Conservation (phyloP, 2,329 filamentous ascomycete species). For the Nemania sp. region DNA sequence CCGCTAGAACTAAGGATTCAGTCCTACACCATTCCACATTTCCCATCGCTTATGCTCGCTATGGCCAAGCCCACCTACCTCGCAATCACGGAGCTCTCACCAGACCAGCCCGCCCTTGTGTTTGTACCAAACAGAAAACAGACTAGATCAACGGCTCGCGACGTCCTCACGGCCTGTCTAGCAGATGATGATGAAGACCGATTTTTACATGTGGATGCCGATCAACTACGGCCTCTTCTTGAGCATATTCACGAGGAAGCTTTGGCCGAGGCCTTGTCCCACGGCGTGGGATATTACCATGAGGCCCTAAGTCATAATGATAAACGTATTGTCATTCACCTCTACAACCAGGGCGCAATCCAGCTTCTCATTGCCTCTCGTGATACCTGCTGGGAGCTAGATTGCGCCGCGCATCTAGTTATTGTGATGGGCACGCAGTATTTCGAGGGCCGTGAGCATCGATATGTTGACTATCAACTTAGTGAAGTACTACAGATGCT, state of each 20-base stretch:
- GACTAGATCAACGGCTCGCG: constrained; percentile 85
- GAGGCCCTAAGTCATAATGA: constrained; percentile 90
- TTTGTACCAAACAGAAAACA: constrained; percentile 97
- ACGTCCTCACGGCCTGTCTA: constrained; percentile 87
- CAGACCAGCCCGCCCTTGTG: constrained; percentile 88
- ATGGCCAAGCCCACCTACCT: constrained; percentile 97
- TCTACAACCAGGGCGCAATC: constrained; percentile 89
- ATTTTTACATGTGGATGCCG: constrained; percentile 86
- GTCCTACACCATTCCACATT: constrained; percentile 94
- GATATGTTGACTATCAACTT: constrained; percentile 95
- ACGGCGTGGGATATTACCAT: constrained; percentile 97
- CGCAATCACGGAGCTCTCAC: constrained; percentile 87
- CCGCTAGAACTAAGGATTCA: constrained; percentile 95
- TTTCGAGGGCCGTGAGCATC: constrained; percentile 95
- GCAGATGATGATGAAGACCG: constrained; percentile 93
- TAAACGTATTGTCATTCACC: constrained; percentile 91
- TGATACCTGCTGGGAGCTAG: constrained; percentile 96
- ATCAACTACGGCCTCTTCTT: constrained; percentile 85
- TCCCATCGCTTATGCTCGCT: constrained; percentile 96
- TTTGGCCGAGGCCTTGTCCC: constrained; percentile 87
- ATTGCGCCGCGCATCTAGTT: constrained; percentile 88
- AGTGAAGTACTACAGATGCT: constrained; percentile 98
- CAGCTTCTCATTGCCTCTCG: constrained; percentile 82
- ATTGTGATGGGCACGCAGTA: constrained; percentile 98
- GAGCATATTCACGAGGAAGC: constrained; percentile 87